phyloP scores from a whole-genome alignment of 768 basidiomycete species.

The Suillus bovinus region DNA sequence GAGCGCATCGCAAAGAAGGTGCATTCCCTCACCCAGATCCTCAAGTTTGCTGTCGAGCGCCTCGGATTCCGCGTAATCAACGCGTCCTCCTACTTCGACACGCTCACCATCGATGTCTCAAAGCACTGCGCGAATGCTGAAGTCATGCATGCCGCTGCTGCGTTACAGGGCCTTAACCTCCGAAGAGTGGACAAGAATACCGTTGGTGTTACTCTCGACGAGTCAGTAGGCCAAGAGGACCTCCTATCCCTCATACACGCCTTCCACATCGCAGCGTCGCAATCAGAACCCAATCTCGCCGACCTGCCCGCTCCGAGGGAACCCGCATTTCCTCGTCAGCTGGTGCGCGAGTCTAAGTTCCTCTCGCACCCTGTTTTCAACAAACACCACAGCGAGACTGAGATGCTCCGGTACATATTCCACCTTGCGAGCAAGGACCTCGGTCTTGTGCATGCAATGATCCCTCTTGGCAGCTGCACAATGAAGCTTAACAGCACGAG shows the following conservation, averaged over 20 bases:
- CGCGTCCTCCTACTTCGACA: constrained; percentile 82
- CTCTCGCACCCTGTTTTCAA: constrained; percentile 93
- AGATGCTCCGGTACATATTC: constrained; percentile 96
- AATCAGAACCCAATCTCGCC: constrained; percentile 45
- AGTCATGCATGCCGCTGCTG: constrained; percentile 68
- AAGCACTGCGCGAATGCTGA: constrained; percentile 53
- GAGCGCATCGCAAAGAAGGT: constrained; percentile 85
- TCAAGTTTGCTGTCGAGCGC: constrained; percentile 63
- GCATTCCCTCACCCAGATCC: constrained; percentile 81
- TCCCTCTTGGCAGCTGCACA: constrained; percentile 92
- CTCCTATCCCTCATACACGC: constrained; percentile 77
- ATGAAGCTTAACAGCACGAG: constrained; percentile 99
- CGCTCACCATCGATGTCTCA: constrained; percentile 76
- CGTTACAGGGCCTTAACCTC: constrained; percentile 75
- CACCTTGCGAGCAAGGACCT: constrained; percentile 94
- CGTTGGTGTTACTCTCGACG: constrained; percentile 92
- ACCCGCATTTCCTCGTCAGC: constrained; percentile 49
- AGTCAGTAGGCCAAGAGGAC: constrained; percentile 78
- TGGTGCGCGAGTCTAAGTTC: constrained; percentile 66
- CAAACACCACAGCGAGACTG: constrained; percentile 96
- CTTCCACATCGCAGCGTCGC: constrained; percentile 68
- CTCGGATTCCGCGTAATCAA: constrained; percentile 78
- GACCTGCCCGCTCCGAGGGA: constrained; percentile 44
- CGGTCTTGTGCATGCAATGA: constrained; percentile 94
- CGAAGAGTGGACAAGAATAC: constrained; percentile 70